Conservation (phyloP, 371 early-diverging fungal species). For the Mucor saturninus region DNA sequence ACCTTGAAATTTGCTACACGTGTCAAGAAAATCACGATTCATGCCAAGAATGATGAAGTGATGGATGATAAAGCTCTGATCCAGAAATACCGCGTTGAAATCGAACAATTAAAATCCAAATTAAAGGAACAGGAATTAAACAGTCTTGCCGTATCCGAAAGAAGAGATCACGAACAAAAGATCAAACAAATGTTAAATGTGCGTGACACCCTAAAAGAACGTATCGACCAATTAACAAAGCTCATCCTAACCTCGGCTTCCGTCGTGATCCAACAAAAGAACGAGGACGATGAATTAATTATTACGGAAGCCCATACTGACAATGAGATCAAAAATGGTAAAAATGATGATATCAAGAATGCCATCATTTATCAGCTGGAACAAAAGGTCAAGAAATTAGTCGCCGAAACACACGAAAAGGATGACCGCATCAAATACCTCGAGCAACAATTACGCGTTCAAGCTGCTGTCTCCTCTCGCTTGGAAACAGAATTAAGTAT, state of each 20-base stretch:
- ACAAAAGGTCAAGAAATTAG: conserved; percentile 2
- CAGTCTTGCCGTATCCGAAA: conserved; percentile 37
- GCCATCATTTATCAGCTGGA: conserved; percentile 8
- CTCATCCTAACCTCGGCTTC: conserved; percentile 79
- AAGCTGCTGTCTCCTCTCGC: conserved; percentile 4
- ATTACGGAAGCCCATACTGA: not conserved
- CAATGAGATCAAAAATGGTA: not conserved
- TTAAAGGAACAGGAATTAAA: conserved; percentile 60
- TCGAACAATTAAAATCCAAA: conserved; percentile 81
- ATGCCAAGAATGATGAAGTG: conserved; percentile 73
- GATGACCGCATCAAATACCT: conserved; percentile 18
- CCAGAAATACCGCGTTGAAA: conserved; percentile 85
- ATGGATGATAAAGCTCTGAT: conserved; percentile 87
- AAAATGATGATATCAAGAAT: not conserved
- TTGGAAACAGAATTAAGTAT: conserved; percentile 23
- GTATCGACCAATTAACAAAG: conserved; percentile 74
- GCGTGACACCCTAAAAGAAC: conserved; percentile 78
- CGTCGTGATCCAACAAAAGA: conserved; percentile 30
- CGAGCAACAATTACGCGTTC: conserved; percentile 17
- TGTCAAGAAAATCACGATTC: conserved; percentile 74
- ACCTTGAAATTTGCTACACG: conserved; percentile 90
- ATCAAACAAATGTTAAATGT: conserved; percentile 73
- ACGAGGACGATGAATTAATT: not conserved
- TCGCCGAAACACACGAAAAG: conserved; percentile 14
- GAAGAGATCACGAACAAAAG: conserved; percentile 75